Conservation (phyloP, 192 early-diverging fungal species). For the Coemansia sp. region DNA sequence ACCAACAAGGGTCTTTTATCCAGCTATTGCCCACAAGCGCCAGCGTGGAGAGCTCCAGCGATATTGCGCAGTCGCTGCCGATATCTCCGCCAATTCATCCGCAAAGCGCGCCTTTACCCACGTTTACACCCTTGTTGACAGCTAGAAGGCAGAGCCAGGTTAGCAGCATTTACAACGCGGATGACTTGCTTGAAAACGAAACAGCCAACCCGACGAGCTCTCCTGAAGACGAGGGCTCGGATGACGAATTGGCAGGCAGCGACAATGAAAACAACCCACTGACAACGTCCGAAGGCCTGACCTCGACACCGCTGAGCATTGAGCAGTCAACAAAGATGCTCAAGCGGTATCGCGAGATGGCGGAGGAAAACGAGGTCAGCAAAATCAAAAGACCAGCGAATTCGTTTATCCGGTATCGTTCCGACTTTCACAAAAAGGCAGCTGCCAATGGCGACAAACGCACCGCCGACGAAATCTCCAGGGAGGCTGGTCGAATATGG, state of each 20-base stretch:
- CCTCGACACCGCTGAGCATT: not conserved
- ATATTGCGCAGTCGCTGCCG: not conserved
- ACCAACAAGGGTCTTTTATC: not conserved
- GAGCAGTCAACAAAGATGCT: constrained; percentile 1
- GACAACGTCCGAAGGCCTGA: not conserved
- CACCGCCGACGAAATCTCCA: constrained; percentile 4
- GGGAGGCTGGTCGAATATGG: not conserved
- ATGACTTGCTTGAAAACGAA: not conserved
- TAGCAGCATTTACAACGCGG: not conserved
- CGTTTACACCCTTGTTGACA: not conserved
- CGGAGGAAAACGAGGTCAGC: not conserved
- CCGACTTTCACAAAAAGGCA: constrained; percentile 1
- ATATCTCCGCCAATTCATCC: not conserved
- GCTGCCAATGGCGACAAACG: constrained; percentile 2
- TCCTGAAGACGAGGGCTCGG: not conserved
- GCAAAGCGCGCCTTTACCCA: not conserved
- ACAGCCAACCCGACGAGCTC: not conserved
- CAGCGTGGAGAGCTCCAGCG: not conserved
- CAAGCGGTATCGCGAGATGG: constrained; percentile 1
- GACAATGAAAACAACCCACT: not conserved
- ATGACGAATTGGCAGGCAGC: not conserved
- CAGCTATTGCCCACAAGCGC: not conserved
- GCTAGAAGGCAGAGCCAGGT: not conserved
- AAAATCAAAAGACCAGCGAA: constrained; percentile 1
- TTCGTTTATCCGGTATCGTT: not conserved